These are phyloP conservation scores for Cytospora schulzeri DNA, from an alignment of 2,329 filamentous ascomycete genomes.

Conservation along the genomic window DNA sequence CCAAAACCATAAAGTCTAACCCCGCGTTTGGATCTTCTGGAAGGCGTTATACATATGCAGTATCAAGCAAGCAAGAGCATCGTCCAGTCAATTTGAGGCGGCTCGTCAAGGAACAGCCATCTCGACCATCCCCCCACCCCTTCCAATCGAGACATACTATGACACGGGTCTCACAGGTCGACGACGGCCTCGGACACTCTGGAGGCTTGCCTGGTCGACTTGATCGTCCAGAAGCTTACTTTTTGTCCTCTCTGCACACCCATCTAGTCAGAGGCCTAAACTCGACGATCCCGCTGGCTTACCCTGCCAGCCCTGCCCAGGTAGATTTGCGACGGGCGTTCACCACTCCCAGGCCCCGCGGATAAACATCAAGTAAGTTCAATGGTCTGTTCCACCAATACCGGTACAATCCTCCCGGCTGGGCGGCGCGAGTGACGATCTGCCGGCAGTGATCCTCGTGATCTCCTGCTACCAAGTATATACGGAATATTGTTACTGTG, in stretches of 20 bases:
- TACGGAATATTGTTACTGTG: constrained; percentile 1
- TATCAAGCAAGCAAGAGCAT: neutral
- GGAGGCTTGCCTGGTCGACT: neutral
- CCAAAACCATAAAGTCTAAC: constrained; percentile 1
- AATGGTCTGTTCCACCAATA: neutral
- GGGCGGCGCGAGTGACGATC: neutral
- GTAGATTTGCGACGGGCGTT: no score
- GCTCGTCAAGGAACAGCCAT: no score
- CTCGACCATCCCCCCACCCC: no score
- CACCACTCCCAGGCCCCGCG: no score
- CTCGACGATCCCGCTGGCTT: neutral
- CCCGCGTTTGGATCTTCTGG: constrained; percentile 15
- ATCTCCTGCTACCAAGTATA: neutral
- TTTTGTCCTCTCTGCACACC: no score
- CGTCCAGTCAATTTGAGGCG: constrained; percentile 19
- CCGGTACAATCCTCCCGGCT: neutral
- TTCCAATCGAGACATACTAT: no score
- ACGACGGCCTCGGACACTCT: neutral
- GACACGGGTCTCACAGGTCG: constrained; percentile 3
- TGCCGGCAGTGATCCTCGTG: neutral
- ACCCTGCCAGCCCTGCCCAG: neutral
- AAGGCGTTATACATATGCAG: constrained; percentile 5
- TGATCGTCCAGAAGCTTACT: neutral
- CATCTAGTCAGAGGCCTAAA: neutral
- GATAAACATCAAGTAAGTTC: neutral